These are phyloP conservation scores for Rhamnella rubrinervis DNA, from an alignment of 331 rosid genomes.

Conservation along the genomic window DNA sequence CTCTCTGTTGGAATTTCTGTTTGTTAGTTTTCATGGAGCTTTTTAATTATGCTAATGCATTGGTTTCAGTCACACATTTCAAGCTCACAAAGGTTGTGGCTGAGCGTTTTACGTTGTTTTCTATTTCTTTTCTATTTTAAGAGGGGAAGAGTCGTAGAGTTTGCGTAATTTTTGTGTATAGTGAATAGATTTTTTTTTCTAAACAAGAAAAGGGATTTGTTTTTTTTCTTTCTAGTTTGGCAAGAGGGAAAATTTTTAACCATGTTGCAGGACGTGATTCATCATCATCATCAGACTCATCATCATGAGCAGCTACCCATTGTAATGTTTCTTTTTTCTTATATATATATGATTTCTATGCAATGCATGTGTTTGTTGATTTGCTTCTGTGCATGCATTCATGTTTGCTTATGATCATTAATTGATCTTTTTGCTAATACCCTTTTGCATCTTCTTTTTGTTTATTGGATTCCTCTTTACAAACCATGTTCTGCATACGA, in stretches of 20 bases:
- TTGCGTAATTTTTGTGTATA: too few relatives aligned
- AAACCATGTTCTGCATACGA: too few relatives aligned
- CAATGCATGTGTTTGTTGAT: neutral
- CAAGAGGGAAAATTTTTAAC: constrained; percentile 5
- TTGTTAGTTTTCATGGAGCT: constrained; percentile 13
- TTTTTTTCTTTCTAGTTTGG: neutral
- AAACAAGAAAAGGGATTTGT: neutral
- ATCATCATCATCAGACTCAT: constrained; percentile 28
- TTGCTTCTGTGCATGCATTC: neutral
- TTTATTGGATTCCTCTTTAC: neutral
- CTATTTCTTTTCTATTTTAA: constrained; percentile 1
- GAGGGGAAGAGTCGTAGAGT: neutral
- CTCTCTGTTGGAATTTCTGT: constrained; percentile 14
- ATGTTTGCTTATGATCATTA: neutral
- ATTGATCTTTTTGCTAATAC: too few relatives aligned
- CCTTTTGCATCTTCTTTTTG: neutral
- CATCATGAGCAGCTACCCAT: constrained; percentile 49
- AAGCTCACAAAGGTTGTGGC: constrained; percentile 6
- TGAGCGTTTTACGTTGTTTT: constrained; percentile 3
- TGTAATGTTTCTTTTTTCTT: constrained; percentile 35
- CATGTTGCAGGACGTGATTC: constrained; percentile 78
- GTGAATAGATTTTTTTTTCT: too few relatives aligned
- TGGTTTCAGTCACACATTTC: neutral
- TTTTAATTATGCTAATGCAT: neutral
- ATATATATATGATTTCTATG: neutral